phyloP scores from a whole-genome alignment of 352 stramenopile species.

The Pythium rishiriense region DNA sequence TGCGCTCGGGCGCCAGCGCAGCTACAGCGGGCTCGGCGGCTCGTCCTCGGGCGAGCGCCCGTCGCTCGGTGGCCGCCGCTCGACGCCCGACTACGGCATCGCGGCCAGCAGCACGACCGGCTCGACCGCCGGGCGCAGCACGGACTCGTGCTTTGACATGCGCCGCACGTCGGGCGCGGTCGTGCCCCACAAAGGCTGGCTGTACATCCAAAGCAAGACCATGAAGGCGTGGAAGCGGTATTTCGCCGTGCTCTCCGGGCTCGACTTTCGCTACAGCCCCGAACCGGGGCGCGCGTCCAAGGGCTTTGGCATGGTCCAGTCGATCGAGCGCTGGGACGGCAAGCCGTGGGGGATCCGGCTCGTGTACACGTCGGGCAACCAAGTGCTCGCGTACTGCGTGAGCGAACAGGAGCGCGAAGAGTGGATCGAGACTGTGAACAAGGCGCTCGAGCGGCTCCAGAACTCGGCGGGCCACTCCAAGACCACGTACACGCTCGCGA shows the following conservation, averaged over 20 bases:
- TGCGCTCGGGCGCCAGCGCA: constrained; percentile 29
- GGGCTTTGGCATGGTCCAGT: constrained; percentile 60
- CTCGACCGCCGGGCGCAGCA: constrained; percentile 13
- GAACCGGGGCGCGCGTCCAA: constrained; percentile 62
- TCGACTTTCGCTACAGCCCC: constrained; percentile 78
- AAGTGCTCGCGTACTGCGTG: constrained; percentile 50
- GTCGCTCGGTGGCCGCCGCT: constrained; percentile 25
- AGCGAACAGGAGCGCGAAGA: constrained; percentile 46
- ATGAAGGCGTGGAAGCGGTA: constrained; percentile 74
- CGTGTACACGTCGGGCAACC: constrained; percentile 44
- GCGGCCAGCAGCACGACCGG: constrained; percentile 10
- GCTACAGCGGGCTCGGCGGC: constrained; percentile 59
- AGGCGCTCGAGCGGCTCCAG: constrained; percentile 58
- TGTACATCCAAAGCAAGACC: constrained; percentile 61
- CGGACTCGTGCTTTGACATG: constrained; percentile 69
- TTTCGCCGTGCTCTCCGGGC: constrained; percentile 65
- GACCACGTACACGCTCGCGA: constrained; percentile 68
- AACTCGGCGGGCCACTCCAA: constrained; percentile 54
- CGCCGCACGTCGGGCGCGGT: constrained; percentile 51
- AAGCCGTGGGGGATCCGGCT: constrained; percentile 53
- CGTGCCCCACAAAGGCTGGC: constrained; percentile 63
- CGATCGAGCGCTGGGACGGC: constrained; percentile 42
- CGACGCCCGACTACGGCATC: constrained; percentile 17
- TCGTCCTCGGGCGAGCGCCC: constrained; percentile 31
- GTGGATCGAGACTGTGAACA: constrained; percentile 51